Conservation (phyloP, 129 eudicot genomes). For the Flaveria linearis region DNA sequence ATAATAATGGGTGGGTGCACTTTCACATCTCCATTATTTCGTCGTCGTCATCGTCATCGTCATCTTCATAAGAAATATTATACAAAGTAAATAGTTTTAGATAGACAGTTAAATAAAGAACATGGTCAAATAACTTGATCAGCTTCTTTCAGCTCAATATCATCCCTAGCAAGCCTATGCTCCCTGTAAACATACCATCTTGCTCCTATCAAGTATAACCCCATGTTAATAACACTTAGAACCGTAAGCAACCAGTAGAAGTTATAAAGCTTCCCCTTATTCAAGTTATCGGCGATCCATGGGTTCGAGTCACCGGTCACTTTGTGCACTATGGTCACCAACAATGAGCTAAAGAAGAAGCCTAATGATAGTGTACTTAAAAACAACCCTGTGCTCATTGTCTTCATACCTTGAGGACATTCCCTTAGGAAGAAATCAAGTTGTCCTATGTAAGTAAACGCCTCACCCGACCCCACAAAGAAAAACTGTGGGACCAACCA, state of each 20-base stretch:
- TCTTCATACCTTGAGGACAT: conserved; percentile 82
- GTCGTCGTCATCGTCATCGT: neutral
- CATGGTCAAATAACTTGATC: neutral
- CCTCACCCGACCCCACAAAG: conserved; percentile 20
- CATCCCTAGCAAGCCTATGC: conserved; percentile 43
- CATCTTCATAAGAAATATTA: neutral
- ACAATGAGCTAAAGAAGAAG: conserved; percentile 63
- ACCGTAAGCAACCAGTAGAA: conserved; percentile 70
- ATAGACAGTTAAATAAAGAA: neutral
- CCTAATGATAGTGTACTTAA: conserved; percentile 71
- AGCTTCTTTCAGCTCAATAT: neutral
- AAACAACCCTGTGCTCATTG: conserved; percentile 71
- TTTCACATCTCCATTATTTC: conserved; percentile 11
- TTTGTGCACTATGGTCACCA: conserved; percentile 62
- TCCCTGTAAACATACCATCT: conserved; percentile 72
- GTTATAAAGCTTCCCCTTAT: conserved; percentile 67
- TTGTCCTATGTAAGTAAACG: conserved; percentile 18
- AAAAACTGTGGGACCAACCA: conserved; percentile 55
- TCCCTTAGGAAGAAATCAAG: conserved; percentile 70
- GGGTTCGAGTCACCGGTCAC: conserved; percentile 47
- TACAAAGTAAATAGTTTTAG: neutral
- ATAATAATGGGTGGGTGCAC: conserved; percentile 1
- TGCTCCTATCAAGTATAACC: conserved; percentile 46
- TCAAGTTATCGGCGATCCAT: conserved; percentile 75
- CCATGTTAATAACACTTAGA: conserved; percentile 49